These are phyloP conservation scores for Calonectria fujianensis DNA, from an alignment of 2,329 filamentous ascomycete species.

Conservation along the genomic window DNA sequence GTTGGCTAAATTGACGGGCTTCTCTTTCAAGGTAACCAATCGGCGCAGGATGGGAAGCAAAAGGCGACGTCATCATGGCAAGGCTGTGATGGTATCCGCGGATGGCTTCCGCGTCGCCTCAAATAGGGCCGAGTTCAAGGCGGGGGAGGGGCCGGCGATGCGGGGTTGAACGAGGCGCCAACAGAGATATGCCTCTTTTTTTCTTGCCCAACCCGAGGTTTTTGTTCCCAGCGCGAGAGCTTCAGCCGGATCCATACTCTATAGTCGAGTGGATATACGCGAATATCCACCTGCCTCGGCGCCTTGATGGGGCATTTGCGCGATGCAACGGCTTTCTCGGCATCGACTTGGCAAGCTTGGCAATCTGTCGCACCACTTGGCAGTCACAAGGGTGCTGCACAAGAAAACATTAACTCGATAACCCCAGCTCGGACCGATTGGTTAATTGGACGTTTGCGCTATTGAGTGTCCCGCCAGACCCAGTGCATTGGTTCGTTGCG, in stretches of 20 bases:
- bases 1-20: not conserved
- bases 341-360: conserved; percentile 4
- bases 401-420: not conserved
- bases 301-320: not conserved
- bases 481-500: not conserved
- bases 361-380: not conserved
- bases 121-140: conserved; percentile 1
- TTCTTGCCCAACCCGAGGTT: not conserved
- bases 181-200: not conserved
- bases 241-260: not conserved
- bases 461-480: not conserved
- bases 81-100: not conserved
- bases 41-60: not conserved
- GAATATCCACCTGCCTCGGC: not conserved
- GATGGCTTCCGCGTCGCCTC: not conserved
- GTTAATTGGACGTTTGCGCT: not conserved
- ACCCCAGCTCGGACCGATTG: not conserved
- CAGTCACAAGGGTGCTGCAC: not conserved
- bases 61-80: not conserved
- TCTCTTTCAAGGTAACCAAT: not conserved
- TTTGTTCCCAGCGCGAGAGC: not conserved
- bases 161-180: not conserved
- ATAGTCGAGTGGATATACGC: not conserved
- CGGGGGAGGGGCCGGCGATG: not conserved
- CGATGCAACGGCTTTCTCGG: not conserved